phyloP scores from a whole-genome alignment of 164 flowering plant genomes.

The Kingdonia uniflora region DNA sequence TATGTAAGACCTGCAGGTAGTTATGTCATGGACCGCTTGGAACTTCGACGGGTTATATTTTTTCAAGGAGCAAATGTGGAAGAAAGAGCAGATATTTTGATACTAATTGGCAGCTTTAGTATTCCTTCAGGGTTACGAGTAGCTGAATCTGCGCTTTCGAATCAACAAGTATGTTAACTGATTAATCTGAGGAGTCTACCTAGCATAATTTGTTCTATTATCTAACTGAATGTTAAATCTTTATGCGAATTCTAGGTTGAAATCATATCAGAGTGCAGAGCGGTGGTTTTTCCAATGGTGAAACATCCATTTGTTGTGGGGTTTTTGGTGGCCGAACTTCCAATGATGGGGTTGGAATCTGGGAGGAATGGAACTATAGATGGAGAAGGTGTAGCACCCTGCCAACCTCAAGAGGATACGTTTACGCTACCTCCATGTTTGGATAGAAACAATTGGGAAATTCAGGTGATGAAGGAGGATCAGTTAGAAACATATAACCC shows the following conservation, averaged over 20 bases:
- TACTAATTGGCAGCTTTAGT: slow-evolving; percentile 58
- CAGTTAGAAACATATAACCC: slow-evolving; percentile 16
- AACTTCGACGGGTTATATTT: slow-evolving; percentile 60
- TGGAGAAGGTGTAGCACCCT: slow-evolving; percentile 18
- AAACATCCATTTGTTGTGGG: slow-evolving; percentile 93
- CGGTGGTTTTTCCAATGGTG: slow-evolving; percentile 84
- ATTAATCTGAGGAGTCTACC: neutral
- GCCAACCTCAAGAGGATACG: slow-evolving; percentile 26
- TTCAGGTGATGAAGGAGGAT: slow-evolving; percentile 28
- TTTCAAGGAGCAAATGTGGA: slow-evolving; percentile 32
- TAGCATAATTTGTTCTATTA: neutral
- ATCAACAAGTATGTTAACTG: slow-evolving; percentile 39
- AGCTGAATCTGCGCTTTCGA: slow-evolving; percentile 78
- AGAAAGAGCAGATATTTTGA: slow-evolving; percentile 39
- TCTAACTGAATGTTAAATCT: slow-evolving; percentile 4
- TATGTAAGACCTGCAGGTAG: slow-evolving; percentile 96
- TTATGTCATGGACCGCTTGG: slow-evolving; percentile 84
- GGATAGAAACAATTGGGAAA: slow-evolving; percentile 24
- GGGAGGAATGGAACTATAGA: slow-evolving; percentile 10
- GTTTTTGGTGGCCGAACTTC: slow-evolving; percentile 91
- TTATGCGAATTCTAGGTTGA: slow-evolving; percentile 40
- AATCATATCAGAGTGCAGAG: slow-evolving; percentile 48
- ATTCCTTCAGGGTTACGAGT: slow-evolving; percentile 70
- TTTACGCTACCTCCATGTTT: slow-evolving; percentile 24
- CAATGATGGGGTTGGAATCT: slow-evolving; percentile 24